Evolutionary conservation across 2,329 filamentous ascomycete species (phyloP).

Genomic region (Knufia petricola): DNA sequence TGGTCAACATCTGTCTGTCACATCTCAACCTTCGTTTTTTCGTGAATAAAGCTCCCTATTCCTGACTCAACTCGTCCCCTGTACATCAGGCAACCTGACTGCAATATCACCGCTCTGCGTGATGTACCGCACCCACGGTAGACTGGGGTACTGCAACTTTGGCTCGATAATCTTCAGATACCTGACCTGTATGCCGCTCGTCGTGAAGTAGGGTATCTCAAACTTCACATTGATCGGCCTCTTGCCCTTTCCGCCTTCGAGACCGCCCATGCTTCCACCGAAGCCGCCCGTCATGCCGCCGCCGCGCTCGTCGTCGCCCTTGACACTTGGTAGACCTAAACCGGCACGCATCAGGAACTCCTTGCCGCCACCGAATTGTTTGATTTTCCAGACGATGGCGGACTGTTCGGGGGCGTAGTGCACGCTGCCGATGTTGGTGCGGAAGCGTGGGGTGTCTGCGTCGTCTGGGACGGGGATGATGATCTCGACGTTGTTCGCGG

Average conservation of each 20-base stretch:
- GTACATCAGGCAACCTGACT: slow-evolving; percentile 83
- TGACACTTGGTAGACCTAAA: slow-evolving; percentile 83
- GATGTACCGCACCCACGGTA: slow-evolving; percentile 98
- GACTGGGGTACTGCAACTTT: slow-evolving; percentile 96
- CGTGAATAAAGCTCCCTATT: no score
- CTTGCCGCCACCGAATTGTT: slow-evolving; percentile 97
- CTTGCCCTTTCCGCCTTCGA: slow-evolving; percentile 80
- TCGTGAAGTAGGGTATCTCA: slow-evolving; percentile 99
- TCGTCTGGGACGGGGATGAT: slow-evolving; percentile 95
- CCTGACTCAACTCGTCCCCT: slow-evolving; percentile 40
- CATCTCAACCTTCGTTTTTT: no score
- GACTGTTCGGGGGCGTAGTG: slow-evolving; percentile 97
- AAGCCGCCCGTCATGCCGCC: slow-evolving; percentile 97
- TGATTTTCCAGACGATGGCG: slow-evolving; percentile 99
- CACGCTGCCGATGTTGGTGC: slow-evolving; percentile 92
- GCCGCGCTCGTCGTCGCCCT: slow-evolving; percentile 88
- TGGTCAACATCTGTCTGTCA: no score
- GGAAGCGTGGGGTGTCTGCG: slow-evolving; percentile 88
- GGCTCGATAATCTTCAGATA: slow-evolving; percentile 99
- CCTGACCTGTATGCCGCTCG: slow-evolving; percentile 92
- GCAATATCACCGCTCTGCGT: slow-evolving; percentile 97
- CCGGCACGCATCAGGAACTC: slow-evolving; percentile 98
- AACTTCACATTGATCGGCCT: slow-evolving; percentile 98
- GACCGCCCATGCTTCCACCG: slow-evolving; percentile 90
- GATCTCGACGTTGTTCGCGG: slow-evolving; percentile 98